Base-by-base conservation (phyloP, 345 rosid genomes). In the Pseudoturritis turrita region DNA sequence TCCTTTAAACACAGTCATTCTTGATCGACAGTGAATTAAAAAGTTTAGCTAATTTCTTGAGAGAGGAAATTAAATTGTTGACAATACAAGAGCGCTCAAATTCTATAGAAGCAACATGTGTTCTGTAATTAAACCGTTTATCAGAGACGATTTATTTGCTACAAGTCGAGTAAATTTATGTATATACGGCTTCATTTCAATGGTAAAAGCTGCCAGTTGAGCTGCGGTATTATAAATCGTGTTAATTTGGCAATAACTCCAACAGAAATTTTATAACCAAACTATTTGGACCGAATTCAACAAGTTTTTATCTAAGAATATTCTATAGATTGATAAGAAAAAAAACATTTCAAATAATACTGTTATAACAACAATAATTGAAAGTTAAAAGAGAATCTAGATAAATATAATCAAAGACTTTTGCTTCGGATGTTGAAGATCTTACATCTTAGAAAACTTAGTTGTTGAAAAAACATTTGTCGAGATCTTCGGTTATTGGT, bases 201-300 rank as follows among this genome's bases (percentile, higher is more conserved):
- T 71, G 26, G 69, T 51, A 26, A 71, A 71, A 40, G 68, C 68
- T 71, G 75, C 68, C 68, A 71, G 23, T 36, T 25, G 41, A 9
- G 23, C 51, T 49, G 68, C 15, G 31, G 22, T 50, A 65, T n/a
- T 49, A 37, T 51, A 17, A n/a, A 37, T 60, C 5, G 17, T 36
- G 51, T 47, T 25, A 18, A 49, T 59, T 59, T 37, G 40, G 39
- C 59, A 47, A 59, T 70, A 25, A 70, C 40, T 70, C 29, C 37
- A 4, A 33, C 26, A 15, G 57, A 45, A 46, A 4, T 23, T 36
- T 49, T 15, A 70, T 36, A 17, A 47, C 40, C 66, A 46, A 58
- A 36, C 40, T 58, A 58, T 58, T 47, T 35, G 21, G 62, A 28
- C 31, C 31, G 9, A 17, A 21, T 19, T 19, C 53, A 12, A 54